A percentile compares a stretch with the other conserved stretches of the same genome.
Conservation (phyloP, 1,139 yeast genomes). For the Pichia terricola region DNA sequence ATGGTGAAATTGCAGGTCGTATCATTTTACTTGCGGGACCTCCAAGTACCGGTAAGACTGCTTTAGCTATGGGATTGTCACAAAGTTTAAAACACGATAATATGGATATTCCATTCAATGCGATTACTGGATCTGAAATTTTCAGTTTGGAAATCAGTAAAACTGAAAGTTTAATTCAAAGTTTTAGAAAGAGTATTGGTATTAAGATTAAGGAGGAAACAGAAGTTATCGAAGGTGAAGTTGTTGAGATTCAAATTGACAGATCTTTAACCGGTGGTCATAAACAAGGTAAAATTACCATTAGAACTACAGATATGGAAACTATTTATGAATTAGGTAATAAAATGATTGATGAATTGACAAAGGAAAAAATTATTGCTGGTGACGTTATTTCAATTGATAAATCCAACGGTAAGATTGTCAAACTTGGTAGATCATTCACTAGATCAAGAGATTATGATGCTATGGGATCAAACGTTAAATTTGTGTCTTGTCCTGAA, state of each 20-base stretch:
- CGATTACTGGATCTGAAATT: conserved; percentile 89
- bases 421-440: conserved; percentile 90
- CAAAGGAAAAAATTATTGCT: conserved; percentile 91
- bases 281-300: conserved; percentile 94
- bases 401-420: conserved; percentile 88
- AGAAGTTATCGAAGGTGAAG: conserved; percentile 97
- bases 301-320: conserved; percentile 98
- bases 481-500: conserved; percentile 96
- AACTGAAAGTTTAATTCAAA: conserved; percentile 93
- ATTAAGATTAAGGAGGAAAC: conserved; percentile 94
- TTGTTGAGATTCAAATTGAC: conserved; percentile 95
- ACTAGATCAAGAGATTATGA: conserved; percentile 96
- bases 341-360: conserved; percentile 93
- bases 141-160: conserved; percentile 85
- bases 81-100: conserved; percentile 58
- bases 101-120: conserved; percentile 87
- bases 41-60: conserved; percentile 98
- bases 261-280: conserved; percentile 95
- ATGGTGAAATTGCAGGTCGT: conserved; percentile 92
- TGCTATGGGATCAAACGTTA: conserved; percentile 98
- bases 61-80: conserved; percentile 94
- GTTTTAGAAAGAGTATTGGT: conserved; percentile 92
- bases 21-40: conserved; percentile 97
- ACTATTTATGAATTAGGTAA: conserved; percentile 94
- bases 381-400: conserved; percentile 97